A percentile compares a stretch with the other conserved stretches of the same genome.
phyloP scores from a whole-genome alignment of 2,329 filamentous ascomycete species.

The Fusarium sp. region DNA sequence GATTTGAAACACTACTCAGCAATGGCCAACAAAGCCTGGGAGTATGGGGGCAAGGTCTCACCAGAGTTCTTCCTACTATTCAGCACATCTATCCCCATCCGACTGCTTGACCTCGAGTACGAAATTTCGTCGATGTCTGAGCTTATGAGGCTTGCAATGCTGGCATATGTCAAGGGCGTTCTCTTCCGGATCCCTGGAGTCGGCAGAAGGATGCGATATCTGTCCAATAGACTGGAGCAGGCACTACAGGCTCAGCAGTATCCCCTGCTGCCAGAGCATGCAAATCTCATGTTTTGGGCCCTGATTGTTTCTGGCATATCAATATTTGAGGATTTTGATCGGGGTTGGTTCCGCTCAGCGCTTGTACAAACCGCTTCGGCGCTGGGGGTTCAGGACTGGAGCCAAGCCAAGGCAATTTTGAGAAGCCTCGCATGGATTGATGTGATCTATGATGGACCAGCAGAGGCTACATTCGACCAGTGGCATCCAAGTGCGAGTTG shows the following conservation, averaged over 20 bases:
- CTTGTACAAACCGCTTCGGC: conserved; percentile 3
- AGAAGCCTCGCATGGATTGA: conserved; percentile 24
- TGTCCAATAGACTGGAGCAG: neutral
- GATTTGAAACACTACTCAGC: conserved; percentile 45
- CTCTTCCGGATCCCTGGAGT: conserved; percentile 30
- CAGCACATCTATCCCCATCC: conserved; percentile 41
- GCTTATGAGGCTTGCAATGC: conserved; percentile 41
- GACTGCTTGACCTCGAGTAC: conserved; percentile 39
- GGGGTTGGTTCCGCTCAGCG: conserved; percentile 17
- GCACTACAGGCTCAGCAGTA: conserved; percentile 17
- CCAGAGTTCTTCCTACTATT: conserved; percentile 37
- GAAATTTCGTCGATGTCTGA: conserved; percentile 26
- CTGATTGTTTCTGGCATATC: conserved; percentile 17
- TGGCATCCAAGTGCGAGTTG: too few species aligned
- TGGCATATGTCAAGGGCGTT: conserved; percentile 44
- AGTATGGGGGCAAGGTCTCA: conserved; percentile 37
- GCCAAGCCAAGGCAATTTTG: conserved; percentile 6
- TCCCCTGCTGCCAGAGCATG: conserved; percentile 1
- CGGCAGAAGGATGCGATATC: conserved; percentile 12
- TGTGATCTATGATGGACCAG: conserved; percentile 9
- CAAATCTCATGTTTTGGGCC: conserved; percentile 21
- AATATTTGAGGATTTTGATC: conserved; percentile 28
- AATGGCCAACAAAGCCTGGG: conserved; percentile 39
- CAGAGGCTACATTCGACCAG: conserved; percentile 4
- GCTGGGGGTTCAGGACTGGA: conserved; percentile 11